phyloP scores from a whole-genome alignment of 257 asterid species.

The Nyctanthes arbortristis region DNA sequence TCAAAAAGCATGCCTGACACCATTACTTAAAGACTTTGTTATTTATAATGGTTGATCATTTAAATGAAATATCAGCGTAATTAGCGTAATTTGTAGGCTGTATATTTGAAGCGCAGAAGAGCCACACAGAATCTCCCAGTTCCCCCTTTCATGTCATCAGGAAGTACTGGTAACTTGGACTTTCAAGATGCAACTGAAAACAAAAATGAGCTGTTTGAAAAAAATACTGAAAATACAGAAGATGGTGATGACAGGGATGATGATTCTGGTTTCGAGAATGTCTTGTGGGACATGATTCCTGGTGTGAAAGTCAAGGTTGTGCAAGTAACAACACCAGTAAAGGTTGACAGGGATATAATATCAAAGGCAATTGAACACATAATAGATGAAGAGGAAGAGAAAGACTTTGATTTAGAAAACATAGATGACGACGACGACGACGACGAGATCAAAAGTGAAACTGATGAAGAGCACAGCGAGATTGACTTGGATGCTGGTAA shows the following conservation, averaged over 20 bases:
- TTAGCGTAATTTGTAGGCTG: constrained; percentile 61
- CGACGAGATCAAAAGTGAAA: constrained; percentile 45
- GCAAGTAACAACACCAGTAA: constrained; percentile 74
- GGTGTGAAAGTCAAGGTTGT: constrained; percentile 91
- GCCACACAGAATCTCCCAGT: constrained; percentile 47
- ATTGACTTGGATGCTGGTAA: constrained; percentile 51
- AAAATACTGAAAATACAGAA: constrained; percentile 58
- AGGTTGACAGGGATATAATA: constrained; percentile 73
- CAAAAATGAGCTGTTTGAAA: constrained; percentile 56
- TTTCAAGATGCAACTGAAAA: constrained; percentile 57
- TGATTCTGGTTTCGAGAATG: constrained; percentile 67
- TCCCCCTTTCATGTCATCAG: constrained; percentile 54
- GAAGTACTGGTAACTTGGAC: constrained; percentile 48
- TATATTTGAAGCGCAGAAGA: constrained; percentile 73
- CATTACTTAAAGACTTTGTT: constrained; percentile 9
- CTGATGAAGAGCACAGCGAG: constrained; percentile 47
- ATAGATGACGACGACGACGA: constrained; percentile 43
- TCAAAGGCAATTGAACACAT: constrained; percentile 87
- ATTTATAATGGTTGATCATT: constrained; percentile 21
- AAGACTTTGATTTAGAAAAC: constrained; percentile 46
- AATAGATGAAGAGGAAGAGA: constrained; percentile 74
- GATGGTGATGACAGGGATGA: constrained; percentile 75
- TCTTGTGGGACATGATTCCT: constrained; percentile 85
- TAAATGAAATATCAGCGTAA: constrained; percentile 10
- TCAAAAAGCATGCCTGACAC: constrained; percentile 13